phyloP scores from a whole-genome alignment of 495 filamentous ascomycete genomes.

The Neohortaea acidophila region DNA sequence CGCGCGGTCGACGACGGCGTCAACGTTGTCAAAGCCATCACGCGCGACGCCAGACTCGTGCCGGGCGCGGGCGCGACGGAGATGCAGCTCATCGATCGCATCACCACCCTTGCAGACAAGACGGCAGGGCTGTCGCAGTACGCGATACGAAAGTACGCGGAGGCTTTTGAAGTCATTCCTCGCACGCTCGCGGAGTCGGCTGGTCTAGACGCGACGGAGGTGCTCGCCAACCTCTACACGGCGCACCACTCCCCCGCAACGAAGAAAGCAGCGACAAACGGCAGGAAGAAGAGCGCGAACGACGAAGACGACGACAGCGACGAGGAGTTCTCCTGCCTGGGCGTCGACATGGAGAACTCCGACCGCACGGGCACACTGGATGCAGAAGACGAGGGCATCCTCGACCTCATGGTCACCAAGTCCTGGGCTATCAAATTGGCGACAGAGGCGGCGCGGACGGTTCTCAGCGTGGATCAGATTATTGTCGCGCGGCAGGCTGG shows the following conservation, averaged over 20 bases:
- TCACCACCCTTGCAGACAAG: constrained; percentile 74
- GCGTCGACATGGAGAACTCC: constrained; percentile 84
- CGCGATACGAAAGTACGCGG: constrained; percentile 90
- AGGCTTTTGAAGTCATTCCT: constrained; percentile 95
- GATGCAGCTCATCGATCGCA: constrained; percentile 83
- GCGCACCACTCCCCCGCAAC: constrained; percentile 39
- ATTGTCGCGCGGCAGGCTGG: constrained; percentile 96
- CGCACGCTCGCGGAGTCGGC: constrained; percentile 86
- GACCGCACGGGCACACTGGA: constrained; percentile 70
- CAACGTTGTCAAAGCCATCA: constrained; percentile 97
- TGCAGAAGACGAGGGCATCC: constrained; percentile 74
- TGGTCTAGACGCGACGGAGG: constrained; percentile 89
- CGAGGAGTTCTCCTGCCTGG: constrained; percentile 68
- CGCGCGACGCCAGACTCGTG: constrained; percentile 76
- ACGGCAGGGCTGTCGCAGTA: constrained; percentile 88
- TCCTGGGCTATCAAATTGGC: constrained; percentile 93
- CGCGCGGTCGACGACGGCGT: constrained; percentile 96
- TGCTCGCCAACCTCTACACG: constrained; percentile 78
- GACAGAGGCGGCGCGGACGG: constrained; percentile 84
- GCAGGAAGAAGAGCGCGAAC: constrained; percentile 20
- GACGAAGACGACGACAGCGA: constrained; percentile 34
- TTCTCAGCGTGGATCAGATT: constrained; percentile 96
- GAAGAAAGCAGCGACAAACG: constrained; percentile 1
- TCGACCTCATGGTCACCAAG: constrained; percentile 84
- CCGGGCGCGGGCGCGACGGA: constrained; percentile 94